Evolutionary conservation across 257 asterid species (phyloP).

Genomic region (Gardenia jasminoides): DNA sequence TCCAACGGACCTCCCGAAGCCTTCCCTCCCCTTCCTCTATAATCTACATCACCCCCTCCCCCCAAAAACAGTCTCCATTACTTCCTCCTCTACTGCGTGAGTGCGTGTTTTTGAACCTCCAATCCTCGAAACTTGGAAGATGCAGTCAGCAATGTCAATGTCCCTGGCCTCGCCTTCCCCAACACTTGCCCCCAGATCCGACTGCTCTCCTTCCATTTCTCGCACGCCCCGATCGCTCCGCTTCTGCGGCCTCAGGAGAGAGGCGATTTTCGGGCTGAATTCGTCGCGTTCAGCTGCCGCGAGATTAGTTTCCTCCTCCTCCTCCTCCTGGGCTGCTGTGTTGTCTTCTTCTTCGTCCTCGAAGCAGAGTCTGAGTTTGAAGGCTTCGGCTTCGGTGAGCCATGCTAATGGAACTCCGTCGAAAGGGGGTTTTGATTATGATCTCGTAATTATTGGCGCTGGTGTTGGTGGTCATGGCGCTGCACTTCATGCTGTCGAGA

Average conservation of each 20-base stretch:
- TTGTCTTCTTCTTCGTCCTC: not conserved
- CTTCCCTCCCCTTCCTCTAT: not conserved
- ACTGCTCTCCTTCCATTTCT: constrained; percentile 23
- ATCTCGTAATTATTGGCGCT: constrained; percentile 93
- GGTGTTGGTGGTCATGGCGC: constrained; percentile 99
- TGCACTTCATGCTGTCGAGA: constrained; percentile 94
- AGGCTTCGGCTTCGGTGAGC: constrained; percentile 50
- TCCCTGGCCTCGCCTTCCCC: constrained; percentile 55
- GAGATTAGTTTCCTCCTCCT: constrained; percentile 26
- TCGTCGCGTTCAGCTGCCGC: constrained; percentile 20
- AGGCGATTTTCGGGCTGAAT: constrained; percentile 41
- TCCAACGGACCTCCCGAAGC: constrained; percentile 66
- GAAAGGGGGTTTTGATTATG: constrained; percentile 67
- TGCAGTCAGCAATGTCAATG: constrained; percentile 68
- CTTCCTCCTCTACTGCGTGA: constrained; percentile 4
- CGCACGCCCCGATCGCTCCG: constrained; percentile 65
- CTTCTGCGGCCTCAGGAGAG: constrained; percentile 81
- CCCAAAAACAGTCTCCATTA: constrained; percentile 9
- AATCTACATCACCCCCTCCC: constrained; percentile 9
- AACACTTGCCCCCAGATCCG: constrained; percentile 38
- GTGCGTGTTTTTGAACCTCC: not conserved
- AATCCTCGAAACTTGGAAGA: constrained; percentile 2
- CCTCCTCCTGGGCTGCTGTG: not conserved
- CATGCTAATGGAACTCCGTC: constrained; percentile 58
- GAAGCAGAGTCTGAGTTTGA: constrained; percentile 14